Evolutionary conservation across 2,329 filamentous ascomycete genomes (phyloP), one percentile per base, ranked within the genome.

Genomic region (Ophiostoma novo-ulmi): DNA sequence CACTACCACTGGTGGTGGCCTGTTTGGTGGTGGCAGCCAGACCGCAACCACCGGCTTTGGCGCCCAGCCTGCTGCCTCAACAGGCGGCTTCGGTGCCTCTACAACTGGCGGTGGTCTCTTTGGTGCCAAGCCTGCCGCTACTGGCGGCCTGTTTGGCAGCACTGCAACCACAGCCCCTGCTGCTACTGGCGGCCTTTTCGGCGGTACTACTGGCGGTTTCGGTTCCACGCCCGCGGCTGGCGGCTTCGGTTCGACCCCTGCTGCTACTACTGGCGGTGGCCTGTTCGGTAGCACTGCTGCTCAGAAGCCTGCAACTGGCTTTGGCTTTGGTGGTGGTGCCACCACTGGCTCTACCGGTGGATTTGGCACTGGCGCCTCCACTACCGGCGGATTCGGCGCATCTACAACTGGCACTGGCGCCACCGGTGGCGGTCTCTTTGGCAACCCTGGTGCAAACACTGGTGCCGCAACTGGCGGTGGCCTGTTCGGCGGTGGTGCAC

Each of bases 21-120:
- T 82, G 13, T 85, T 85, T 67, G 81, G 81, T 20, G 75, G 22
- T 75, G 78, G 35, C 72, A 77, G 44, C 72, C 78, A 78, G 70
- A 80, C 79, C 65, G 79, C 80, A 10, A 76, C 77, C 10, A 76
- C 77, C 20, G 78, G 79, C 66, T 79, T 76, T 75, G 81, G 75
- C 71, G 72, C 69, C 63, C 74, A 74, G 36, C 35, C 63, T 13
- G 36, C 17, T n/a, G 35, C 63, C 6, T 22, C 63, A 13, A 41
- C 63, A 10, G n/a, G 36, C 20, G 63, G 63, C 5, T 65, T 65
- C 10, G 63, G 63, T 7, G 75, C 79, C 52, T 81, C 71, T 3
- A 70, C 75, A 8, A 67, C 75, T 74, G 41, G 73, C 3, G 77
- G 78, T 31, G 77, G 79, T 38, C 74, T 84, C 0, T 84, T 86